Conservation (phyloP, 148 eudicot genomes). For the Diospyros lotus region DNA sequence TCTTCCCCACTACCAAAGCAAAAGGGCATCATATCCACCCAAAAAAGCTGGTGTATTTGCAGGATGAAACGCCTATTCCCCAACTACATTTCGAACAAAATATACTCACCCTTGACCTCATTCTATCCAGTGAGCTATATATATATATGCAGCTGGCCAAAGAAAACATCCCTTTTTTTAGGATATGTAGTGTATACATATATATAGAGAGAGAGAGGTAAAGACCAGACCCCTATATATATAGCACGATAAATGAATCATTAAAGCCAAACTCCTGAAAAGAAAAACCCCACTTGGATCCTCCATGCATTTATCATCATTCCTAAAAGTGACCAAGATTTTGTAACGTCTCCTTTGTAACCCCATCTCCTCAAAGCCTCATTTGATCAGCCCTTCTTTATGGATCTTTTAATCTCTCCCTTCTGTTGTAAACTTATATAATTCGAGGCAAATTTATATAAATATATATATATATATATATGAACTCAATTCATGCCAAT, state of each 20-base stretch:
- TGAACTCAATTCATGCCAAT: too few relatives aligned
- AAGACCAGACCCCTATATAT: too few relatives aligned
- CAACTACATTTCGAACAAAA: conserved; percentile 18
- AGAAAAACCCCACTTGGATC: conserved; percentile 24
- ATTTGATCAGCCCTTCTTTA: background rate
- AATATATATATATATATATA: too few relatives aligned
- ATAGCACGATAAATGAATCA: conserved; percentile 7
- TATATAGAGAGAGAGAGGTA: background rate
- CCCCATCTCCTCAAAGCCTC: background rate
- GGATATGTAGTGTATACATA: too few relatives aligned
- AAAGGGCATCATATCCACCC: conserved; percentile 35
- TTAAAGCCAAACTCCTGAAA: conserved; percentile 22
- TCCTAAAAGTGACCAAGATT: background rate
- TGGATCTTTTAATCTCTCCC: too few relatives aligned
- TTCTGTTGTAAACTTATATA: too few relatives aligned
- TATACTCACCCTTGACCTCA: background rate
- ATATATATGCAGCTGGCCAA: too few relatives aligned
- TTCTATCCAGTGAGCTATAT: background rate
- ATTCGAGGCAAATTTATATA: too few relatives aligned
- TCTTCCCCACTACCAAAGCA: conserved; percentile 41
- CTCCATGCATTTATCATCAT: conserved; percentile 5
- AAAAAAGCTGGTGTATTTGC: conserved; percentile 33
- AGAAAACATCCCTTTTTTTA: too few relatives aligned
- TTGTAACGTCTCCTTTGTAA: conserved; percentile 4
- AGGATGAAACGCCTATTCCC: conserved; percentile 21